Percentiles rank a stretch among this genome's conserved stretches.
These are phyloP conservation scores for Penicillium manginii DNA, from an alignment of 495 filamentous ascomycete genomes.

Conservation along the genomic window DNA sequence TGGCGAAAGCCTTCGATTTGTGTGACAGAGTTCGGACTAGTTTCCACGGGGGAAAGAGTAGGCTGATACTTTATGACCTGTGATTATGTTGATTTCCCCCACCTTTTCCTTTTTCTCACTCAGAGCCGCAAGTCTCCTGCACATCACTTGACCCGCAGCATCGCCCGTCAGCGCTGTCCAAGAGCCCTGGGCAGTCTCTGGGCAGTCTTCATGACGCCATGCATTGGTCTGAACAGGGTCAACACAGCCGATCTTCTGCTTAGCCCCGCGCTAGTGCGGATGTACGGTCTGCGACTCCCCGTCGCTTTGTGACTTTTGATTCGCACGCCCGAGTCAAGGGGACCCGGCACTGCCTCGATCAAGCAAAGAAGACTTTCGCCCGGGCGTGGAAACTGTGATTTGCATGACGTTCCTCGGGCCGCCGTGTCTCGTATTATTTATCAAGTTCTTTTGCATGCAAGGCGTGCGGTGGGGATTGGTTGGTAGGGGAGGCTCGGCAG, in stretches of 20 bases:
- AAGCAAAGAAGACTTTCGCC: not conserved
- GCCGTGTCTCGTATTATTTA: conserved; percentile 10
- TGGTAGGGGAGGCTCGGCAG: not conserved
- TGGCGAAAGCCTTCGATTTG: not conserved
- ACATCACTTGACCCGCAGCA: conserved; percentile 30
- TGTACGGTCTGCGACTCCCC: conserved; percentile 8
- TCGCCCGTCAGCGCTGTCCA: too few relatives aligned
- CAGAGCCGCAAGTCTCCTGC: conserved; percentile 26
- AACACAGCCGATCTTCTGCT: conserved; percentile 22
- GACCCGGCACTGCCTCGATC: conserved; percentile 21
- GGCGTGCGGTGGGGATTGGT: not conserved
- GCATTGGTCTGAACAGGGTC: conserved; percentile 20
- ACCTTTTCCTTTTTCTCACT: conserved; percentile 5
- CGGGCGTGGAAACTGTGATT: conserved; percentile 15
- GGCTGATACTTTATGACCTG: not conserved
- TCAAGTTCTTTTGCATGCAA: conserved; percentile 2
- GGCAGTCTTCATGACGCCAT: conserved; percentile 26
- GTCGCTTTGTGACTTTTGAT: not conserved
- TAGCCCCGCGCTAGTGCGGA: conserved; percentile 14
- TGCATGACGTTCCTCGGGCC: conserved; percentile 15
- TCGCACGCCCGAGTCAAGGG: not conserved
- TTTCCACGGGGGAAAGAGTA: conserved; percentile 16
- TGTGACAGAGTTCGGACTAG: not conserved
- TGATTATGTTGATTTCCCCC: not conserved
- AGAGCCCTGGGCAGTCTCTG: too few relatives aligned